Conservation (phyloP, 2,329 filamentous ascomycete species). For the Diplodia intermedia region DNA sequence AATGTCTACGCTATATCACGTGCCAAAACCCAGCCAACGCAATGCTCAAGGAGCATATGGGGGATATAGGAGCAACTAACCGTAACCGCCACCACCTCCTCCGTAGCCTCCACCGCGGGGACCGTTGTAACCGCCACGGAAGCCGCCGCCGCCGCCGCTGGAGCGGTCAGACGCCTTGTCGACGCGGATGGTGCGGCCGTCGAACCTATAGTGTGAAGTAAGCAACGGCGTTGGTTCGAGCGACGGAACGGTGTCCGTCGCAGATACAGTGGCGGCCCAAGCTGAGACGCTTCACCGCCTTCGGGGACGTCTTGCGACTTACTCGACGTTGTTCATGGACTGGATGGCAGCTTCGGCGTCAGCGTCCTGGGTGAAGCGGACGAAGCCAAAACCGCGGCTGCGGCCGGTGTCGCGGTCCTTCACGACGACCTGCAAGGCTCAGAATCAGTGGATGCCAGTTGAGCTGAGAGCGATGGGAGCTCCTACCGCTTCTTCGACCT, state of each 20-base stretch:
- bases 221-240: conserved; percentile 19
- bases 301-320: conserved; percentile 50
- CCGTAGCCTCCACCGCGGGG: conserved; percentile 40
- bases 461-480: neutral
- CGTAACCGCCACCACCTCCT: conserved; percentile 41
- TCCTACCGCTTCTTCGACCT: conserved; percentile 94
- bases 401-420: conserved; percentile 97
- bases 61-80: conserved; percentile 34
- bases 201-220: conserved; percentile 67
- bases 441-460: conserved; percentile 3
- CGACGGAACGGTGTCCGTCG: conserved; percentile 10
- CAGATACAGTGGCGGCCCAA: conserved; percentile 21
- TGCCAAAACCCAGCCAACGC: neutral
- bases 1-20: neutral
- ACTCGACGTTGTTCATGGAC: conserved; percentile 90
- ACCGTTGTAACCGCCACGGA: conserved; percentile 42
- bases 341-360: conserved; percentile 80
- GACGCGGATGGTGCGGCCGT: conserved; percentile 91
- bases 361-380: conserved; percentile 79
- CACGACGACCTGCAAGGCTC: conserved; percentile 77
- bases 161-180: conserved; percentile 89
- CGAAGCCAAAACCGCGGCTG: conserved; percentile 97
- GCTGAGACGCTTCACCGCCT: conserved; percentile 31
- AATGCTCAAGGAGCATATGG: neutral
- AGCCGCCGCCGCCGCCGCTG: conserved; percentile 52